phyloP scores from a whole-genome alignment of 371 early-diverging fungal genomes.

The Dichotomocladium elegans region DNA sequence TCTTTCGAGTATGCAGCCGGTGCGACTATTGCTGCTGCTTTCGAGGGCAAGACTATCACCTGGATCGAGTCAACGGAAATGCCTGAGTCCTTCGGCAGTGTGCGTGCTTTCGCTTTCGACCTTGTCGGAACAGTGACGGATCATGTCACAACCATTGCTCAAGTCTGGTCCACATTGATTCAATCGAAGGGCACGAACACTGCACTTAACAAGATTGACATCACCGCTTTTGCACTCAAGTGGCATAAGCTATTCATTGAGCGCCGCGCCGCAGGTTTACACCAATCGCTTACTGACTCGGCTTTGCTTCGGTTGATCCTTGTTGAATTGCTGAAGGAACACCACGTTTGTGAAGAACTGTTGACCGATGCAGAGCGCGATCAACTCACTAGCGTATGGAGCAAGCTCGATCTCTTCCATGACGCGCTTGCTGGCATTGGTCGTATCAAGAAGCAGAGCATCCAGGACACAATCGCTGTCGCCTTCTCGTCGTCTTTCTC shows the following conservation, averaged over 20 bases:
- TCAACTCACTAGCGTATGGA: constrained; percentile 24
- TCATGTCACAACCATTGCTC: constrained; percentile 19
- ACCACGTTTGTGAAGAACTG: constrained; percentile 9
- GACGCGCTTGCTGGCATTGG: constrained; percentile 30
- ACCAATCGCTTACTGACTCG: constrained; percentile 14
- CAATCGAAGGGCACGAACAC: constrained; percentile 12
- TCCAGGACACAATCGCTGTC: constrained; percentile 23
- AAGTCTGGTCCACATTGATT: constrained; percentile 16
- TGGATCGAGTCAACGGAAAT: constrained; percentile 33
- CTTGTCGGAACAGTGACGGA: constrained; percentile 32
- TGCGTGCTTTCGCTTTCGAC: constrained; percentile 37
- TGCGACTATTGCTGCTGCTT: constrained; percentile 25
- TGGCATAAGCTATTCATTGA: constrained; percentile 29
- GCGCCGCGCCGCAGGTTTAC: constrained; percentile 13
- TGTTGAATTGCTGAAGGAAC: constrained; percentile 18
- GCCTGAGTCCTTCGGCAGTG: constrained; percentile 28
- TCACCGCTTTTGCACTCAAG: constrained; percentile 17
- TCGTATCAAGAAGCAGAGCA: constrained; percentile 26
- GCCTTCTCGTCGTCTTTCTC: constrained; percentile 32
- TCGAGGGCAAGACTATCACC: constrained; percentile 35
- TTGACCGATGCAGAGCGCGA: constrained; percentile 23
- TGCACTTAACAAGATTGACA: constrained; percentile 12
- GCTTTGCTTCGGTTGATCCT: constrained; percentile 19
- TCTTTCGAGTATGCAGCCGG: constrained; percentile 22
- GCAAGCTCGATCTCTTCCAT: constrained; percentile 21